Evolutionary conservation across 805 yeast species (phyloP).

Genomic region (Yarrowia bubula): DNA sequence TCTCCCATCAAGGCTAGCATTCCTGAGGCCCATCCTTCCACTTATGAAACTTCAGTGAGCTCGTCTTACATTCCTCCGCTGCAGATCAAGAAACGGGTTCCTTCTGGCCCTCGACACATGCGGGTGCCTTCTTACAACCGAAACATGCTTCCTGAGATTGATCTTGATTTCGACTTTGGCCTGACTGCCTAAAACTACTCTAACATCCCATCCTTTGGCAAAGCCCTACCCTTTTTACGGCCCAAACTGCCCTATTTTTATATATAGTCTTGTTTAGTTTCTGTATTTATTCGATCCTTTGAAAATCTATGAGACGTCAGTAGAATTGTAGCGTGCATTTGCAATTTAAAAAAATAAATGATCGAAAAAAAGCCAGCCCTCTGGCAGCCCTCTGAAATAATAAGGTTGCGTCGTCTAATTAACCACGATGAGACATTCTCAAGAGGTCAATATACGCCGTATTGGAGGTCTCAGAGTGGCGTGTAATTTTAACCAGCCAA

Average conservation of each 20-base stretch:
- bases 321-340: too few relatives aligned
- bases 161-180: slow-evolving; percentile 13
- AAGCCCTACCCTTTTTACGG: too few relatives aligned
- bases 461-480: too few relatives aligned
- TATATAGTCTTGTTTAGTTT: not conserved
- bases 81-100: slow-evolving; percentile 5
- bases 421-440: too few relatives aligned
- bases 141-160: not conserved
- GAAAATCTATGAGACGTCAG: too few relatives aligned
- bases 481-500: too few relatives aligned
- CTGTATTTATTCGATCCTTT: not conserved
- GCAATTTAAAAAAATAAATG: not conserved
- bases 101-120: slow-evolving; percentile 27
- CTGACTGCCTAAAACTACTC: not conserved
- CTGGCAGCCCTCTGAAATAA: too few relatives aligned
- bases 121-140: not conserved
- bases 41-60: not conserved
- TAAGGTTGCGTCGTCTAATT: too few relatives aligned
- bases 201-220: too few relatives aligned
- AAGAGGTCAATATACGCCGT: too few relatives aligned
- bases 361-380: too few relatives aligned
- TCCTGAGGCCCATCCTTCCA: slow-evolving; percentile 1
- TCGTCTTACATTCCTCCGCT: not conserved
- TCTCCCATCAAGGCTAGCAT: not conserved
- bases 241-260: not conserved